Percentiles rank a stretch among this genome's conserved stretches.
phyloP scores from a whole-genome alignment of 768 basidiomycete genomes.

The Lactifluus volemus region DNA sequence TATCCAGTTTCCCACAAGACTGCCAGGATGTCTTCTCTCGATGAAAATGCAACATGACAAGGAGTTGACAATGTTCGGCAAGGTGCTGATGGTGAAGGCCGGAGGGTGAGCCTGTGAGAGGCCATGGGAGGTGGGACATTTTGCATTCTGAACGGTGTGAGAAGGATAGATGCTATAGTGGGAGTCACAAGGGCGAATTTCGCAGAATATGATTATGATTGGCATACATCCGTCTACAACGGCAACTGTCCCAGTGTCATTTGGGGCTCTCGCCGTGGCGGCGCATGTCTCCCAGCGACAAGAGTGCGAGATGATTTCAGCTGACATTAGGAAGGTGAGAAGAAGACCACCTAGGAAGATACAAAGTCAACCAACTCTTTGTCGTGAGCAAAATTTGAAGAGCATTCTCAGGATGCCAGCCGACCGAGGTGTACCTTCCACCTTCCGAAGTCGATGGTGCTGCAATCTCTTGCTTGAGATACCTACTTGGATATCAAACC shows the following conservation, averaged over 20 bases:
- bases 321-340: conserved; percentile 26
- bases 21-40: conserved; percentile 47
- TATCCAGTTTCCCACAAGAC: conserved; percentile 63
- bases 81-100: conserved; percentile 16
- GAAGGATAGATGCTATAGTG: conserved; percentile 54
- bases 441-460: conserved; percentile 29
- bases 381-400: conserved; percentile 60
- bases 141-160: conserved; percentile 90
- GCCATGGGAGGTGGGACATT: conserved; percentile 99
- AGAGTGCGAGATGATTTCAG: conserved; percentile 45
- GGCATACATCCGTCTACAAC: conserved; percentile 82
- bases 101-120: conserved; percentile 39
- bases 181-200: not conserved
- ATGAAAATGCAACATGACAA: conserved; percentile 56
- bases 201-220: not conserved
- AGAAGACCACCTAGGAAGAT: not conserved
- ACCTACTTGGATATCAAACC: conserved; percentile 39
- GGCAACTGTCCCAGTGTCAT: conserved; percentile 77
- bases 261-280: conserved; percentile 49
- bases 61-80: conserved; percentile 53
- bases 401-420: conserved; percentile 84
- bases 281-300: conserved; percentile 76
- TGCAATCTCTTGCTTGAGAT: conserved; percentile 83
- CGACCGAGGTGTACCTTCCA: conserved; percentile 59
- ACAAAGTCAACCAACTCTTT: conserved; percentile 36